phyloP scores from a whole-genome alignment of 768 basidiomycete species.

The Boletus sp. region DNA sequence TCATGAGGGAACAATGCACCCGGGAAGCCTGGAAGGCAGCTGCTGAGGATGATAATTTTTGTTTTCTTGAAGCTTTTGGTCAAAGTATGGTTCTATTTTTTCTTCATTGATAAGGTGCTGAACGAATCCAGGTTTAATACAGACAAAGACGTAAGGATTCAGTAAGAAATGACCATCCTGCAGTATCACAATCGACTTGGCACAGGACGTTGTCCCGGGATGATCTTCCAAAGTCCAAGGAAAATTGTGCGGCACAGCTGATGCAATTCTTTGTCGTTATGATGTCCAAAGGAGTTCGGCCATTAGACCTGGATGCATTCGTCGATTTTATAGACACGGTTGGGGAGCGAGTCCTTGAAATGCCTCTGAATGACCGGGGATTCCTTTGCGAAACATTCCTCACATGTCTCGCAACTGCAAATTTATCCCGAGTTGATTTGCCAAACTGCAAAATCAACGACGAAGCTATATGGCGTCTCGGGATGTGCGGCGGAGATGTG shows the following conservation, averaged over 20 bases:
- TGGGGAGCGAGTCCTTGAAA: conserved; percentile 14
- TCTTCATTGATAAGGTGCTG: not conserved
- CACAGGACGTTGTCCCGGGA: conserved; percentile 14
- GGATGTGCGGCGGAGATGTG: conserved; percentile 21
- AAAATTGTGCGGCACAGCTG: conserved; percentile 12
- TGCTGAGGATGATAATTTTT: conserved; percentile 5
- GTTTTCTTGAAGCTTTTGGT: conserved; percentile 13
- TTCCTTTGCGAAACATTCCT: conserved; percentile 37
- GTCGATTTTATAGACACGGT: conserved; percentile 14
- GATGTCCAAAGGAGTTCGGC: conserved; percentile 18
- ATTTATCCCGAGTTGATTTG: conserved; percentile 10
- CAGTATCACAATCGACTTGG: not conserved
- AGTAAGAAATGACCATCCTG: not conserved
- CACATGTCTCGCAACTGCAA: conserved; percentile 31
- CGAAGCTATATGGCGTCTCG: conserved; percentile 39
- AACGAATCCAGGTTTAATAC: conserved; percentile 14
- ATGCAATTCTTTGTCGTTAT: conserved; percentile 26
- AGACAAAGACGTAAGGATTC: conserved; percentile 15
- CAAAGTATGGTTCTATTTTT: conserved; percentile 17
- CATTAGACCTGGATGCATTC: not conserved
- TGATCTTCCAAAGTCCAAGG: not conserved
- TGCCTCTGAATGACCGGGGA: not conserved
- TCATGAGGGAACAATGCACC: conserved; percentile 7
- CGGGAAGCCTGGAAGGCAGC: conserved; percentile 24
- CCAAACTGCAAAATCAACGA: conserved; percentile 12